phyloP scores from a whole-genome alignment of 345 rosid genomes.

The Aquilaria yunnanensis region DNA sequence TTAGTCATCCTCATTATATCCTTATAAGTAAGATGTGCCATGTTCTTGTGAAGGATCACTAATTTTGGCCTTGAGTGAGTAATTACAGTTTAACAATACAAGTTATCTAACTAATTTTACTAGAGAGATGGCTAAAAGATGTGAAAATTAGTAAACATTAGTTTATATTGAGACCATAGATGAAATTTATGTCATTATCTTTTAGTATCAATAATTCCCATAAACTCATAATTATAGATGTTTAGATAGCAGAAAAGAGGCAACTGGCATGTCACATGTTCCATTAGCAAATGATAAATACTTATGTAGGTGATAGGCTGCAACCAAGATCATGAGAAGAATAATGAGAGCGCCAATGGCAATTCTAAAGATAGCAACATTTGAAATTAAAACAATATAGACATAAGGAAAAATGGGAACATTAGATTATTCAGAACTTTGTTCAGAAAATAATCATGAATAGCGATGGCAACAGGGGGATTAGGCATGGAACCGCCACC shows the following conservation, averaged over 20 bases:
- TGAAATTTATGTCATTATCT: too few relatives aligned
- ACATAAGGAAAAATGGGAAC: slow-evolving; percentile 3
- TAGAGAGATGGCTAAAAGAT: too few relatives aligned
- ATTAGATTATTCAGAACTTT: background rate
- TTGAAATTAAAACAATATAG: slow-evolving; percentile 60
- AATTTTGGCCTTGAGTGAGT: slow-evolving; percentile 69
- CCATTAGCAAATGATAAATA: slow-evolving; percentile 59
- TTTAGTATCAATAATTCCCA: too few relatives aligned
- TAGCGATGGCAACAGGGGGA: too few relatives aligned
- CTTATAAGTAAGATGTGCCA: slow-evolving; percentile 95
- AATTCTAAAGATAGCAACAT: slow-evolving; percentile 87
- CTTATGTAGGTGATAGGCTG: slow-evolving; percentile 68
- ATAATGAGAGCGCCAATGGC: slow-evolving; percentile 78
- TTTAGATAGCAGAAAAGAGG: background rate
- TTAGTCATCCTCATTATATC: slow-evolving; percentile 99
- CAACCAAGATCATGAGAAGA: slow-evolving; percentile 81
- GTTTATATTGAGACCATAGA: too few relatives aligned
- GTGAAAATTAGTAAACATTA: too few relatives aligned
- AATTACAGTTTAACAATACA: slow-evolving; percentile 30
- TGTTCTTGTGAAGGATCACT: slow-evolving; percentile 90
- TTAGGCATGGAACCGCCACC: too few relatives aligned
- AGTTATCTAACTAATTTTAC: background rate
- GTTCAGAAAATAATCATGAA: too few relatives aligned
- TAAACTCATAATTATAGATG: too few relatives aligned
- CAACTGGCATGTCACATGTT: slow-evolving; percentile 87